These are phyloP conservation scores for Fraxinus excelsior DNA, from an alignment of 257 asterid species.

Conservation along the genomic window DNA sequence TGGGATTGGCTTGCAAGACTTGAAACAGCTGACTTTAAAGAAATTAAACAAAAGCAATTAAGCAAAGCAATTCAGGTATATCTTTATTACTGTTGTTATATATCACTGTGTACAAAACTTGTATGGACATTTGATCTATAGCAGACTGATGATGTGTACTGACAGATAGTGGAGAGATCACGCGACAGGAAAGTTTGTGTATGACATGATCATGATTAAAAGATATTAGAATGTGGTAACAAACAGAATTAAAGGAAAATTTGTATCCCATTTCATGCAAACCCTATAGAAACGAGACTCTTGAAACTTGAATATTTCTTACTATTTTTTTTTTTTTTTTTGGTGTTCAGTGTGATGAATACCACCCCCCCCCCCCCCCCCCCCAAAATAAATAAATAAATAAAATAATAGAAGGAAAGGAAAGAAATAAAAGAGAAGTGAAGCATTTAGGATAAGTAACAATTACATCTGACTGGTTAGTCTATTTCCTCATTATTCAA, in stretches of 20 bases:
- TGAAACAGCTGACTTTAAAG: conserved; percentile 41
- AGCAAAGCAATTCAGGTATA: conserved; percentile 67
- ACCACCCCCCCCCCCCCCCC: neutral
- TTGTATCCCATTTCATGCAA: neutral
- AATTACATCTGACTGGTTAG: neutral
- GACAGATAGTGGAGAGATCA: neutral
- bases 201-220: neutral
- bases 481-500: no score
- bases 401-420: neutral
- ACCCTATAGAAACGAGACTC: neutral
- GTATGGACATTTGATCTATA: neutral
- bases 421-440: neutral
- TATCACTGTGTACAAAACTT: neutral
- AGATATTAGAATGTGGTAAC: neutral
- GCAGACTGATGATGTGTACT: neutral
- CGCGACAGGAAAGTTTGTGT: neutral
- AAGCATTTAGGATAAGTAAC: neutral
- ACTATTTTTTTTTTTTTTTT: no score
- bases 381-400: no score
- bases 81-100: neutral
- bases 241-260: neutral
- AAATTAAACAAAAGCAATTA: conserved; percentile 35
- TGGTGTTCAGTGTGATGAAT: neutral
- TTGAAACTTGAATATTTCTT: neutral
- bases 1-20: conserved; percentile 96